Percentiles rank a stretch among this genome's conserved stretches.
Evolutionary conservation across 805 yeast species (phyloP).

Genomic region (Torulaspora delbrueckii): DNA sequence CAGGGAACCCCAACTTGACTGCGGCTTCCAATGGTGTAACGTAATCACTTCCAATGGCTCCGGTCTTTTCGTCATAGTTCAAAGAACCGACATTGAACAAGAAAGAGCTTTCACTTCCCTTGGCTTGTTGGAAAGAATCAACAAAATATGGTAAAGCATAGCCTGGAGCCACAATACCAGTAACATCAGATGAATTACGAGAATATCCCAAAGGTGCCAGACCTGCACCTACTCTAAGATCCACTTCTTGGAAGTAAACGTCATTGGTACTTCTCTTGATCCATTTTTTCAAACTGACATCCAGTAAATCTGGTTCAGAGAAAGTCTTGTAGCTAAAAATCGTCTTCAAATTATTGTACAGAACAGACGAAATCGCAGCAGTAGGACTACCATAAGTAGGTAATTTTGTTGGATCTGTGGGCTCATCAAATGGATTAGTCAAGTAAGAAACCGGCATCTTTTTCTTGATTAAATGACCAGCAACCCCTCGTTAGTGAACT

Average conservation of each 20-base stretch:
- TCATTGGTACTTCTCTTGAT: constrained; percentile 24
- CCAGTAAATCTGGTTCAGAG: constrained; percentile 57
- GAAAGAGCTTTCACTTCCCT: constrained; percentile 45
- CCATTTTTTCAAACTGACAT: constrained; percentile 61
- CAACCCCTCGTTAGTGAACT: background rate
- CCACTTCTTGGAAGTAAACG: constrained; percentile 40
- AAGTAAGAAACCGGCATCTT: constrained; percentile 24
- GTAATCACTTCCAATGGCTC: constrained; percentile 59
- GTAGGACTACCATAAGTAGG: constrained; percentile 51
- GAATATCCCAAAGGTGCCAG: constrained; percentile 71
- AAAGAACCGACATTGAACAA: constrained; percentile 72
- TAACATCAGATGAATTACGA: constrained; percentile 31
- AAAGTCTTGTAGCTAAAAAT: constrained; percentile 68
- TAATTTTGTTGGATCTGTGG: constrained; percentile 51
- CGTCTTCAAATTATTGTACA: constrained; percentile 47
- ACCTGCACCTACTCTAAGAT: constrained; percentile 82
- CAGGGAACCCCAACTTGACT: constrained; percentile 56
- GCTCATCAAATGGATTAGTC: constrained; percentile 55
- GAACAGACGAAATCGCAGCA: constrained; percentile 49
- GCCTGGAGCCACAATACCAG: constrained; percentile 54
- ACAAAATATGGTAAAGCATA: constrained; percentile 65
- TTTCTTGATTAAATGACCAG: background rate
- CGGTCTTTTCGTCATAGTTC: constrained; percentile 54
- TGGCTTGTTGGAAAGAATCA: constrained; percentile 45
- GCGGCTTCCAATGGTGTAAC: constrained; percentile 58